Conservation (phyloP, 306 rosid species). For the Acmispon strigosus region DNA sequence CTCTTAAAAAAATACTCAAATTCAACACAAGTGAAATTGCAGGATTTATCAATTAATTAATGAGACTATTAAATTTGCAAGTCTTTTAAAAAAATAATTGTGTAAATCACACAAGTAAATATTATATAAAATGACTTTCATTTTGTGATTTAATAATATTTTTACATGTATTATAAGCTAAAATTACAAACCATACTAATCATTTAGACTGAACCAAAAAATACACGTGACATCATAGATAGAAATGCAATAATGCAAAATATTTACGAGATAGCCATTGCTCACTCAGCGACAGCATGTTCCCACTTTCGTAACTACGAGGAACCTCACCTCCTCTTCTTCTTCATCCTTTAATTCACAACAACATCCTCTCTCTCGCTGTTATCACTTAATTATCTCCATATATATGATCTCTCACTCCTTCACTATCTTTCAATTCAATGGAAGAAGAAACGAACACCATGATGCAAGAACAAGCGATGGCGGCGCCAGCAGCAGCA, state of each 20-base stretch:
- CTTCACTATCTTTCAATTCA: neutral
- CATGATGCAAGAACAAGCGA: neutral
- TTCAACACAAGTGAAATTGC: neutral
- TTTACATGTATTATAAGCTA: too few relatives aligned
- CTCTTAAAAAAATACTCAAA: neutral
- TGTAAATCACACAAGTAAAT: too few relatives aligned
- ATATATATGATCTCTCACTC: neutral
- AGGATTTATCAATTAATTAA: neutral
- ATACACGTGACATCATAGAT: neutral
- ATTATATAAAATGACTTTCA: too few relatives aligned
- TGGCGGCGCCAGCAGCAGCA: neutral
- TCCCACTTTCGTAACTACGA: constrained; percentile 49
- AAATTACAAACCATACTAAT: too few relatives aligned
- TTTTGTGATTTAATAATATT: too few relatives aligned
- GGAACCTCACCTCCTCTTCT: constrained; percentile 26
- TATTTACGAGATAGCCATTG: neutral
- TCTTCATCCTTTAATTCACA: too few relatives aligned
- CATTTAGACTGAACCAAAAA: too few relatives aligned
- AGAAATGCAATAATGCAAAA: neutral
- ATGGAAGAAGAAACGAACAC: constrained; percentile 18
- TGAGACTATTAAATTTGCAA: neutral
- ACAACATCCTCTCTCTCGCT: too few relatives aligned
- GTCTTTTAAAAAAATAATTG: neutral
- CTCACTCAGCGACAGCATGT: constrained; percentile 53
- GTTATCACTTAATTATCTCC: too few relatives aligned